These are phyloP conservation scores for Trifolium subterraneum DNA, from an alignment of 306 rosid species.

Conservation along the genomic window DNA sequence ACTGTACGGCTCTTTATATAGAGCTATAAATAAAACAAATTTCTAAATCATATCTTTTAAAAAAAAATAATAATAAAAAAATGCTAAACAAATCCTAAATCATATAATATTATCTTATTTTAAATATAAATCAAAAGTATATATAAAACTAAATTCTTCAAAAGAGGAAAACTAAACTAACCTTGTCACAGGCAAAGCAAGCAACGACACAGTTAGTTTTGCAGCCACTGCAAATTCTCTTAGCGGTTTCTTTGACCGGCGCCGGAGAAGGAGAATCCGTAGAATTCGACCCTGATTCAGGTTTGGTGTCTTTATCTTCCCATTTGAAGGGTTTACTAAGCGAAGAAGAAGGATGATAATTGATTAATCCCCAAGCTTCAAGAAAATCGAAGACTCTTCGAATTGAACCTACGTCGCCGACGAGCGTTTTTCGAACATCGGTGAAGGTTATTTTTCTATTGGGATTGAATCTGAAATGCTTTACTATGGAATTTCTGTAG, in stretches of 20 bases:
- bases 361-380: slow-evolving; percentile 86
- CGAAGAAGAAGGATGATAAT: slow-evolving; percentile 65
- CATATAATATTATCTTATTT: too few relatives aligned
- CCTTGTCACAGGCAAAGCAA: slow-evolving; percentile 95
- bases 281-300: slow-evolving; percentile 48
- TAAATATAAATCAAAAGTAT: too few relatives aligned
- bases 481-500: slow-evolving; percentile 76
- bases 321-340: slow-evolving; percentile 72
- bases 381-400: slow-evolving; percentile 88
- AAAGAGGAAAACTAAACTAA: background rate
- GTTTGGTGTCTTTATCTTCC: slow-evolving; percentile 79
- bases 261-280: slow-evolving; percentile 55
- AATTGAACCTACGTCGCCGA: slow-evolving; percentile 88
- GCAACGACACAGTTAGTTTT: slow-evolving; percentile 80
- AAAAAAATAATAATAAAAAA: too few relatives aligned
- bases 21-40: too few relatives aligned
- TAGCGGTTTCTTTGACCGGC: slow-evolving; percentile 52
- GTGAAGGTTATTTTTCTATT: slow-evolving; percentile 79
- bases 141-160: too few relatives aligned
- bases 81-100: too few relatives aligned
- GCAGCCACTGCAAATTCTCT: slow-evolving; percentile 87
- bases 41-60: too few relatives aligned
- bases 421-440: slow-evolving; percentile 77
- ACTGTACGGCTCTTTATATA: too few relatives aligned
- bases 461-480: slow-evolving; percentile 69